Evolutionary conservation across 768 basidiomycete species (phyloP), one percentile per base, ranked within the genome.

Genomic region (Boletus subcaerulescens): DNA sequence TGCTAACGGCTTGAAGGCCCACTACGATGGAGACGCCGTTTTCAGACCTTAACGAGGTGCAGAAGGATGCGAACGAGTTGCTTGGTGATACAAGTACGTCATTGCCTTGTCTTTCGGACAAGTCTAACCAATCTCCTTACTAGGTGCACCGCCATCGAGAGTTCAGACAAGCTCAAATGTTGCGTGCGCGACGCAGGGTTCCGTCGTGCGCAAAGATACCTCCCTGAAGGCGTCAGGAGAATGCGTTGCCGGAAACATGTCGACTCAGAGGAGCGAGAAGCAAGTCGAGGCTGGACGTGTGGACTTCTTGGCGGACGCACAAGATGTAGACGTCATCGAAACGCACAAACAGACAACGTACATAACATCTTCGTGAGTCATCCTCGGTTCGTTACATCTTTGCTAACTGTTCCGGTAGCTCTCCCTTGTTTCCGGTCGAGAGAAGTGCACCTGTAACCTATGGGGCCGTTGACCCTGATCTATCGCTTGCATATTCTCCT

Each of bases 361-460:
- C 13, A 35, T 18, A 14, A 42, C 9, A 11, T 47, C 45, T 36
- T 41, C n/a, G 59, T 58, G 42, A 48, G 52, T 50, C 20, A n/a
- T 35, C 26, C 14, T n/a, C 11, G 26, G 5, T 32, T n/a, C 18
- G 3, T 53, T 24, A 22, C 12, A 1, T 10, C 38, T 24, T 14
- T 20, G 22, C 22, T 50, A 4, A 50, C 10, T 17, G 6, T 46
- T 40, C 14, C 11, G 15, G 29, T n/a, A 61, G 60, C 20, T 39
- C 38, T 32, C 32, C 42, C 2, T 11, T 3, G 11, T 1, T 18
- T 38, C 5, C 14, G 8, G 2, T 22, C 4, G 44, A 49, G 29
- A 43, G 15, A 24, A 26, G 15, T 3, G 32, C 31, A 36, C 7
- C 14, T 20, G 20, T 12, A 31, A 18, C 17, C 8, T n/a, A 31